Conservation (phyloP, 306 rosid species). For the Vicia faba region DNA sequence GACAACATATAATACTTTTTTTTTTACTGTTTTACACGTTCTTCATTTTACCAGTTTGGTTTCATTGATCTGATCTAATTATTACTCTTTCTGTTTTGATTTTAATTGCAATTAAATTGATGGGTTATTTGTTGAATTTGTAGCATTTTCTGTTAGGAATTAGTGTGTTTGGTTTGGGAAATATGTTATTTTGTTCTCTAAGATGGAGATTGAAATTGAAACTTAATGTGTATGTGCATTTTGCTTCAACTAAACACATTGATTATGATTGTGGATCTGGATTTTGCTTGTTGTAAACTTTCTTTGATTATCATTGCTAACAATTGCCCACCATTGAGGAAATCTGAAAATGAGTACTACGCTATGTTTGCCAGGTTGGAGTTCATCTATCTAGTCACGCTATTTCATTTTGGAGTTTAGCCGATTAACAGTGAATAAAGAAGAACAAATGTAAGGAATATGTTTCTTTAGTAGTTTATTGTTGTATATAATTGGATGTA, state of each 20-base stretch:
- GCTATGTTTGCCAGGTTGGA: slow-evolving; percentile 91
- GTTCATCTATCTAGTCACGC: slow-evolving; percentile 48
- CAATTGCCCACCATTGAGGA: slow-evolving; percentile 86
- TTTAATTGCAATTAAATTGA: no score
- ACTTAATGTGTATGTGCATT: not conserved
- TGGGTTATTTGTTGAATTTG: no score
- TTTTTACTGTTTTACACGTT: no score
- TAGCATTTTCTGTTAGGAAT: no score
- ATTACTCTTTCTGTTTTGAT: no score
- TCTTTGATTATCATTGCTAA: slow-evolving; percentile 57
- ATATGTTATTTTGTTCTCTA: no score
- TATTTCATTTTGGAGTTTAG: not conserved
- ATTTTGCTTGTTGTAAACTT: not conserved
- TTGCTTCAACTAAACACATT: not conserved
- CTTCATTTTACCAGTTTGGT: no score
- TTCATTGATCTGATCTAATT: no score
- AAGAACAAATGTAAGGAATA: not conserved
- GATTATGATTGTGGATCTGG: not conserved
- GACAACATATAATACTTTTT: no score
- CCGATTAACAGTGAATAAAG: not conserved
- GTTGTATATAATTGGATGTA: no score
- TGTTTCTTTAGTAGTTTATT: not conserved
- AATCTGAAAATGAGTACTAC: slow-evolving; percentile 80
- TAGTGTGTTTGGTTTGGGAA: no score
- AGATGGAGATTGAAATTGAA: no score